phyloP scores from a whole-genome alignment of 345 rosid species.

The Balakata baccata region DNA sequence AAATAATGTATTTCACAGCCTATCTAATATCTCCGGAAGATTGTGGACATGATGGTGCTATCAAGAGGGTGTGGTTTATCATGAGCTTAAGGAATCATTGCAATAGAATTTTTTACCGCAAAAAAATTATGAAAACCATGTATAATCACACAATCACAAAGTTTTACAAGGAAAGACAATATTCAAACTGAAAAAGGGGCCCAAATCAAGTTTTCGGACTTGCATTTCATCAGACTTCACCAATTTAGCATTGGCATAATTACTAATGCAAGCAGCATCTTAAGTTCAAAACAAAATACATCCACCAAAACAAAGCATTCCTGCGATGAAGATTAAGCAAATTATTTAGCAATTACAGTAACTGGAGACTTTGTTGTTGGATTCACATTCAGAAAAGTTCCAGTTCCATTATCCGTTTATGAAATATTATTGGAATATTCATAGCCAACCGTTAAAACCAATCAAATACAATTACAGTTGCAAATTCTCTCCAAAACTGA shows the following conservation, averaged over 20 bases:
- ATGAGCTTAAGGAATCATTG: background rate
- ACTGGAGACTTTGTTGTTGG: background rate
- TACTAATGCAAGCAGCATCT: background rate
- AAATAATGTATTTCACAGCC: too few species aligned
- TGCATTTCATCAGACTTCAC: background rate
- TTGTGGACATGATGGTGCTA: background rate
- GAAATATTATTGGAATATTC: too few species aligned
- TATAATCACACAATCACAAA: background rate
- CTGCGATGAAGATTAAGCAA: background rate
- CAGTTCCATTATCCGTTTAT: too few species aligned
- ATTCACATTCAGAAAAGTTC: too few species aligned
- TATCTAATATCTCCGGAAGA: too few species aligned
- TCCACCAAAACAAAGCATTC: background rate
- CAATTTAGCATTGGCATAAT: background rate
- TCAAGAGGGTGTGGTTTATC: background rate
- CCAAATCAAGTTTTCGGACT: background rate
- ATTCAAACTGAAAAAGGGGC: background rate
- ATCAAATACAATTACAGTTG: background rate
- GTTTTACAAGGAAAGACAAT: conserved; percentile 7
- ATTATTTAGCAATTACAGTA: background rate
- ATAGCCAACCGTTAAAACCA: too few species aligned
- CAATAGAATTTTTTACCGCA: background rate
- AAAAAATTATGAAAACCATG: background rate
- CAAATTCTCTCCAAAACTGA: background rate
- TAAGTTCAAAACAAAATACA: background rate